These are phyloP conservation scores for Zarea fungicola DNA, from an alignment of 2,329 filamentous ascomycete genomes.

Conservation along the genomic window DNA sequence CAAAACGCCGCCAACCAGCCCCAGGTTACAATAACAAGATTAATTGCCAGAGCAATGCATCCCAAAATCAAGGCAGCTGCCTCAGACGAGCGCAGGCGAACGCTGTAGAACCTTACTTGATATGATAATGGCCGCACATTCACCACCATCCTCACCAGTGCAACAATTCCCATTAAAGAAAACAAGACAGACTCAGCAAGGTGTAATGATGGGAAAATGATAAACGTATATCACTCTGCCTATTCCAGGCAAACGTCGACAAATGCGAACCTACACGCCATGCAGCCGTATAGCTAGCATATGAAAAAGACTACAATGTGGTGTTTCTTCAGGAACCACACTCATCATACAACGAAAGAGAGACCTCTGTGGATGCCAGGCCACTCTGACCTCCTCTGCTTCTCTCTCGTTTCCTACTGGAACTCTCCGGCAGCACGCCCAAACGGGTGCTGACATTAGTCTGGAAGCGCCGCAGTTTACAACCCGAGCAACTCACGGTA, in stretches of 20 bases:
- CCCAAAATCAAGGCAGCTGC: background rate
- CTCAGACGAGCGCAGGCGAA: background rate
- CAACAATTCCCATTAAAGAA: background rate
- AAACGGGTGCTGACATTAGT: background rate
- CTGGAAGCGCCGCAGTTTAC: too few species aligned
- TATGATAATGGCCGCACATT: background rate
- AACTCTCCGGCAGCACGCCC: background rate
- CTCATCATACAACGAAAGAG: background rate
- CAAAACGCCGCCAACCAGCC: background rate
- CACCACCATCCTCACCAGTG: background rate
- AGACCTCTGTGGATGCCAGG: background rate
- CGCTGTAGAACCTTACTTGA: background rate
- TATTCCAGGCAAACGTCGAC: slow-evolving; percentile 1
- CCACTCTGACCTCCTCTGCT: background rate
- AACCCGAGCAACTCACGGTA: too few species aligned
- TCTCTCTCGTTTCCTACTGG: background rate
- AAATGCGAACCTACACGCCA: slow-evolving; percentile 1
- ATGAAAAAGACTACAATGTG: slow-evolving; percentile 4
- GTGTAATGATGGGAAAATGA: background rate
- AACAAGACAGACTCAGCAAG: background rate
- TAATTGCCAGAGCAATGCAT: background rate
- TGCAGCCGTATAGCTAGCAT: background rate
- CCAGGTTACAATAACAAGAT: background rate
- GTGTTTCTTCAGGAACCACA: background rate
- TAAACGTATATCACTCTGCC: background rate